Evolutionary conservation across 306 rosid species (phyloP), one percentile per base, ranked within the genome.

Genomic region (Quercus wislizeni): DNA sequence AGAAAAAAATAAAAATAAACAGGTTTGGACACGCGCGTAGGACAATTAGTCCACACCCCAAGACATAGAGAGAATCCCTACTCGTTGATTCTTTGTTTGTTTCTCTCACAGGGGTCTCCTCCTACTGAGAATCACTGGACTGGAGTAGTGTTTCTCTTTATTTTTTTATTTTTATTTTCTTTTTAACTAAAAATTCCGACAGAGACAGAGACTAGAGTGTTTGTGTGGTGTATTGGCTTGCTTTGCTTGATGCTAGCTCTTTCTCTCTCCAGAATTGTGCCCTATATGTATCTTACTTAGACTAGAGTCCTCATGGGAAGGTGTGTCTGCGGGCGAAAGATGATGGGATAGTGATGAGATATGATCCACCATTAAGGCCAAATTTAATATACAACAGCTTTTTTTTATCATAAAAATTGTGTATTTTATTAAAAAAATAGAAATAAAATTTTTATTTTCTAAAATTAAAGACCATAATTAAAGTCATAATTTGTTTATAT

Each of bases 301-400:
- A 27, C 2, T 19, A n/a, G 76, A 7, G 11, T n/a, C 52, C 75
- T 49, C 68, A 19, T 85, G 74, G 90, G 84, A 75, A 83, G 72
- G 75, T n/a, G 89, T 78, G 87, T 78, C 58, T 51, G 61, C 43
- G 41, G 55, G 76, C 65, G 52, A 75, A 83, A 70, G 75, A 33
- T 68, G 86, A 85, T 83, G 71, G 85, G 85, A 85, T 61, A 56
- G 72, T 63, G 82, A 80, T 76, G 81, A 83, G 85, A 85, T 78
- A 75, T 71, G 75, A 49, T 69, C 76, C 27, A 51, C 35, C 20
- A 31, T 58, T 71, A 77, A 61, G 1, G 74, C 72, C 78, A 73
- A 76, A 70, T 5, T 17, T 23, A 62, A 13, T 54, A 7, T 55
- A 13, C 54, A 49, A 46, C 54, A 49, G 1, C 0, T 12, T 10